Base-by-base conservation (phyloP, 1,284 basidiomycete species). In the Coniferiporia sulphurascens region DNA sequence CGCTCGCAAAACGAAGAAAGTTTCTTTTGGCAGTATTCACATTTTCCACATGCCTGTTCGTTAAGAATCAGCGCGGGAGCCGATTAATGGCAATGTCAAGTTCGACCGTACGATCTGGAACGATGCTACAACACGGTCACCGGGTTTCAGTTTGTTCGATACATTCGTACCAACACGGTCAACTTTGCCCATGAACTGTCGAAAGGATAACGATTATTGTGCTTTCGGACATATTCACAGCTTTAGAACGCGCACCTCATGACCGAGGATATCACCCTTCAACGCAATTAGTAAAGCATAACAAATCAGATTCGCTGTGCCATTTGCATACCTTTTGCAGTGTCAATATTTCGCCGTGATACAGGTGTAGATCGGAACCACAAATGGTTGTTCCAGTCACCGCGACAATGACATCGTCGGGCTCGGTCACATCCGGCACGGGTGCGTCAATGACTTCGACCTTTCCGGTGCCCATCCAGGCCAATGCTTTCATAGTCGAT, bases 241-340 rank as follows among this genome's bases (percentile, higher is more conserved):
- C 45, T 13, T 19, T 6, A 15, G 12, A 13, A 41, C 15, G 64
- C 71, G 57, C 52, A 82, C 80, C 70, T 86, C 89, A 68, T 91
- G 89, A 0, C 89, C 89, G 0, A 91, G 73, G 54, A 92, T 88
- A 69, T 91, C 88, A 5, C 86, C 87, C 65, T 83, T 81, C 17
- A 10, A 21, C 4, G 17, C 10, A 48, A 19, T 48, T 9, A 48
- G 17, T 19, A 12, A 6, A 5, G 27, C 27, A 27, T 27, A 27
- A 27, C 3, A 5, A 5, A 5, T 2, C 27, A 27, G 2, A 27
- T 27, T 5, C 27, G 27, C 27, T 27, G 27, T 27, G 5, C 27
- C 27, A 27, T 3, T 27, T 5, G 27, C 27, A 27, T 32, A 48
- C 46, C 27, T 53, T 53, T 69, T 87, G 80, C 48, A 92, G 66